These are phyloP conservation scores for Fusarium ambrosium DNA, from an alignment of 2,329 filamentous ascomycete species.

Conservation along the genomic window DNA sequence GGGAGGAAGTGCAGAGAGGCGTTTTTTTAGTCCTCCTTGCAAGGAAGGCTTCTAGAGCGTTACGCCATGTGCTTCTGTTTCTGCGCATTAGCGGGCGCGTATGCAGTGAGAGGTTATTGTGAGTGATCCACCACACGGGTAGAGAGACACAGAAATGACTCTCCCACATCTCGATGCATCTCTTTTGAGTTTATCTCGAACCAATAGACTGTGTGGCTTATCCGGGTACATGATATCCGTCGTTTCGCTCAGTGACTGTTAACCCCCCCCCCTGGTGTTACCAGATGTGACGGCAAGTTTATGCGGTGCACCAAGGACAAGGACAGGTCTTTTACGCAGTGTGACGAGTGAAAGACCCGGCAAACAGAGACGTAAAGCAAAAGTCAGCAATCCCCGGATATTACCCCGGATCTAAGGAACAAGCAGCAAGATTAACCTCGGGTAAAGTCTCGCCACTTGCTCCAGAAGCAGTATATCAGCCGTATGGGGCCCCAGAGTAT, in stretches of 20 bases:
- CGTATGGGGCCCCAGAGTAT: conserved; percentile 32
- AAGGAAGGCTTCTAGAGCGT: conserved; percentile 12
- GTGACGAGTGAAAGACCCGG: background rate
- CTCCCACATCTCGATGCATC: conserved; percentile 3
- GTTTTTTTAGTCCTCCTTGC: background rate
- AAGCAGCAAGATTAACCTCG: conserved; percentile 22
- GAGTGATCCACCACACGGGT: background rate
- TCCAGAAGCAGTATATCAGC: conserved; percentile 29
- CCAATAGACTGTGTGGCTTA: background rate
- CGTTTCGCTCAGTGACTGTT: background rate
- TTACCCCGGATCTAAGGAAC: conserved; percentile 36
- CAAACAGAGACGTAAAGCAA: background rate
- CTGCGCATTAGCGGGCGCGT: background rate
- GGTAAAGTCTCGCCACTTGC: conserved; percentile 4
- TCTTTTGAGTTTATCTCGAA: conserved; percentile 1
- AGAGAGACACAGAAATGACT: background rate
- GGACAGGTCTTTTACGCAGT: background rate
- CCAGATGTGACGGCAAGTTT: background rate
- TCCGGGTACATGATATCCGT: background rate
- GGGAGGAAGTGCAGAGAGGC: conserved; percentile 10
- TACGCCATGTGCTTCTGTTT: background rate
- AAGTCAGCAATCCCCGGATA: conserved; percentile 11
- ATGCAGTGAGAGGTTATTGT: background rate
- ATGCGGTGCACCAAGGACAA: background rate
- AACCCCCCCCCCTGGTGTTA: background rate